Evolutionary conservation across 768 basidiomycete species (phyloP).

Genomic region (Termitomyces eurrhizus): DNA sequence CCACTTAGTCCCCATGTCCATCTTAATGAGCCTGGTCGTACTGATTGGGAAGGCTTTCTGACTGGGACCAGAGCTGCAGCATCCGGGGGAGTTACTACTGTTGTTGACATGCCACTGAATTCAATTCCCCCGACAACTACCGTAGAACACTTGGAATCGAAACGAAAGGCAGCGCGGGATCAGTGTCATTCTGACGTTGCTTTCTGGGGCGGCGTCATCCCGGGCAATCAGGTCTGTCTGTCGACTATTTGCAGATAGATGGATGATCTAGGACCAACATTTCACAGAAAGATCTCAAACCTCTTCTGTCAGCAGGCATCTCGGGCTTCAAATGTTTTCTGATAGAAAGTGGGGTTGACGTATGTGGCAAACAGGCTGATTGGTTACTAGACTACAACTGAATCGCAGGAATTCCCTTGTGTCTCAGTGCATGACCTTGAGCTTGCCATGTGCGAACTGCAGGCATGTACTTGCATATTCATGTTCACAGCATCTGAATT

Average conservation of each 20-base stretch:
- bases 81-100: conserved; percentile 91
- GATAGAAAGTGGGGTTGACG: conserved; percentile 94
- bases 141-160: conserved; percentile 64
- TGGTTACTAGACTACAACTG: conserved; percentile 6
- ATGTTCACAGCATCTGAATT: conserved; percentile 4
- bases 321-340: conserved; percentile 98
- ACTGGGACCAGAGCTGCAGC: conserved; percentile 90
- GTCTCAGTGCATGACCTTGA: conserved; percentile 69
- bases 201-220: conserved; percentile 95
- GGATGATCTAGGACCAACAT: neutral
- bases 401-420: conserved; percentile 84
- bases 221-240: conserved; percentile 71
- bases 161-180: conserved; percentile 64
- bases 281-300: conserved; percentile 61
- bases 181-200: conserved; percentile 82
- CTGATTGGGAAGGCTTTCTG: conserved; percentile 92
- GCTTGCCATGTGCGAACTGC: conserved; percentile 67
- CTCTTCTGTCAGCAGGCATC: conserved; percentile 77
- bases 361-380: conserved; percentile 25
- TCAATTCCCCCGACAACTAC: conserved; percentile 96
- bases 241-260: neutral
- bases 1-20: conserved; percentile 78
- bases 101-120: conserved; percentile 98
- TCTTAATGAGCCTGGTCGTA: conserved; percentile 90
- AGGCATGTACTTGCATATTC: conserved; percentile 40